Percentiles rank a stretch among this genome's conserved stretches.
These are phyloP conservation scores for Sporothrix sp. DNA, from an alignment of 2,329 filamentous ascomycete species.

Conservation along the genomic window DNA sequence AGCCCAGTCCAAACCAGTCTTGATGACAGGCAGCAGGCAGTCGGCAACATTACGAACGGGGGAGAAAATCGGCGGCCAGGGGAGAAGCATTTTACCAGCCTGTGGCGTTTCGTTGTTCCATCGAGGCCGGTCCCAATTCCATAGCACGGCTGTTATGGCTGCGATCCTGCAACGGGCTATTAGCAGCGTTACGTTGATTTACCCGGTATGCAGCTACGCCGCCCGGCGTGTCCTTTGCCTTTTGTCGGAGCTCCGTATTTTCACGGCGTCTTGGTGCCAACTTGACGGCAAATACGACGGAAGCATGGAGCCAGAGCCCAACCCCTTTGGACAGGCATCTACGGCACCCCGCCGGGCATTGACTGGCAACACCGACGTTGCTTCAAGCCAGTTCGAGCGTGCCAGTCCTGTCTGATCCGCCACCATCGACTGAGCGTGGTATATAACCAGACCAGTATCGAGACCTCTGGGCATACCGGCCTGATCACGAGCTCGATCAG, in stretches of 20 bases:
- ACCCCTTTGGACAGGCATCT: conserved; percentile 9
- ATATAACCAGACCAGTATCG: conserved; percentile 8
- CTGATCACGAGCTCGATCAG: conserved; percentile 23
- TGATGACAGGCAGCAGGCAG: too few species aligned
- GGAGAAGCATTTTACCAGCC: too few species aligned
- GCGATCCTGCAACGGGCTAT: too few species aligned
- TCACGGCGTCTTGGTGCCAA: conserved; percentile 10
- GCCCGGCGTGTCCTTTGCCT: neutral
- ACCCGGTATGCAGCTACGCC: neutral
- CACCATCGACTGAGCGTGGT: conserved; percentile 25
- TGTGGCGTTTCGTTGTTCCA: too few species aligned
- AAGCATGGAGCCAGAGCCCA: neutral
- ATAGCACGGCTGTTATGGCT: too few species aligned
- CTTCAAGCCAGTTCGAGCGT: too few species aligned
- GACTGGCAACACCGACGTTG: conserved; percentile 28
- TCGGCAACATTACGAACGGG: too few species aligned
- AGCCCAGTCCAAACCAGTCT: too few species aligned
- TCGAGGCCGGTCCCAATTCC: too few species aligned
- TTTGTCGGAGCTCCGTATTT: neutral
- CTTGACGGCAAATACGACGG: neutral
- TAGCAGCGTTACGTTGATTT: too few species aligned
- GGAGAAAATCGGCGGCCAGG: too few species aligned
- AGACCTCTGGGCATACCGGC: conserved; percentile 27
- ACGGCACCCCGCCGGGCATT: conserved; percentile 24
- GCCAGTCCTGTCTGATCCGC: too few species aligned